Evolutionary conservation across 257 asterid species (phyloP), one percentile per base, ranked within the genome.

Genomic region (Leonotis leonurus): DNA sequence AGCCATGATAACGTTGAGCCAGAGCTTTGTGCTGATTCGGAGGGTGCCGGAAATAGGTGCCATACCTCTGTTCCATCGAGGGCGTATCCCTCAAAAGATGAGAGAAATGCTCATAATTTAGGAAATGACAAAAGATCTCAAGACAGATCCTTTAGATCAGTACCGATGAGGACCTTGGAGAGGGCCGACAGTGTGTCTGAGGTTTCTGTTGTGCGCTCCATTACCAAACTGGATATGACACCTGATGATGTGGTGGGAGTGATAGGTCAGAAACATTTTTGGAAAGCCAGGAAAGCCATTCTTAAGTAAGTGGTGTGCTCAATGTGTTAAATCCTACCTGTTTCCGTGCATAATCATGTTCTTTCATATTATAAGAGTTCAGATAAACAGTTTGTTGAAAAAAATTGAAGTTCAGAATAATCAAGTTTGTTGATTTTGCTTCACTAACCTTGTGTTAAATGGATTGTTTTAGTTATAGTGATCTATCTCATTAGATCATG

Each of bases 241-340:
- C 95, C 97, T 22, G 98, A 91, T 73, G 98, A 83, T 57, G 85
- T 91, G 67, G 98, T 86, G 5, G 90, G 88, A 45, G 55, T 84
- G 53, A 84, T 91, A 20, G 97, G 98, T 32, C 85, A 70, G 81
- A 91, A 81, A 65, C 89, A 64, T 58, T 91, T 91, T 61, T 91
- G 98, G 98, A 88, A 84, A 80, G 95, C 98, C 69, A 81, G 98
- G 67, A 81, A 85, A 76, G 88, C 87, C 39, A 88, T 91, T 78
- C 75, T 80, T 64, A 82, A 80, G 97, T 92, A 88, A 84, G 95
- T 80, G 40, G 82, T n/a, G n/a, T 55, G 20, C 46, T 49, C 29
- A 2, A 14, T 65, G 18, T 57, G 46, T 27, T n/a, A n/a, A n/a
- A n/a, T n/a, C n/a, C n/a, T n/a, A n/a, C n/a, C n/a, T n/a, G n/a